Evolutionary conservation across 1,284 basidiomycete genomes (phyloP).

Genomic region (Ganoderma multipileum): DNA sequence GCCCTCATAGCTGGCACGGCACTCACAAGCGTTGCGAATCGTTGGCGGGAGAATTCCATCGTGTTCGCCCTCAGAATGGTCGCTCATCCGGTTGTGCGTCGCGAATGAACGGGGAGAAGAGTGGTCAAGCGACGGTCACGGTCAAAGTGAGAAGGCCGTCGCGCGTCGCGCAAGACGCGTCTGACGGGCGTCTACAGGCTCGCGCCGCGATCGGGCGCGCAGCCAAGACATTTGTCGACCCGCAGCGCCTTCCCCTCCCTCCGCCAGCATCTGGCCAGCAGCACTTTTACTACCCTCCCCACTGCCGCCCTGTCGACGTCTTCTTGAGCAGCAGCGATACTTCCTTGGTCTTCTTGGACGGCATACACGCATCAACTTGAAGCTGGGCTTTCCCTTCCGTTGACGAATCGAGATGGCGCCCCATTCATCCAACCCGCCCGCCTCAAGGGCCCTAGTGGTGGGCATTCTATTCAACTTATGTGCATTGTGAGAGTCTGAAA

Average conservation of each 20-base stretch:
- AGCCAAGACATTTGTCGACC: conserved; percentile 14
- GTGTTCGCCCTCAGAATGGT: conserved; percentile 20
- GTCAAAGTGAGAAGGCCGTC: conserved; percentile 1
- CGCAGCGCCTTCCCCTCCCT: neutral
- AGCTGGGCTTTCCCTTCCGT: neutral
- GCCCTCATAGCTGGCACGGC: neutral
- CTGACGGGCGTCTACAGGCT: neutral
- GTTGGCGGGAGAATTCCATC: conserved; percentile 27
- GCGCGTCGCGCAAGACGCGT: conserved; percentile 16
- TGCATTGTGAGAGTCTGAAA: neutral
- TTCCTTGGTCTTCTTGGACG: neutral
- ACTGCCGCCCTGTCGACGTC: neutral
- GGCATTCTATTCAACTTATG: conserved; percentile 9
- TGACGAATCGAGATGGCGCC: conserved; percentile 3
- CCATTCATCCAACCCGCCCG: conserved; percentile 27
- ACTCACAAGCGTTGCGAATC: conserved; percentile 50
- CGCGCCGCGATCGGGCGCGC: conserved; percentile 23
- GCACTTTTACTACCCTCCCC: neutral
- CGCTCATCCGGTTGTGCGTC: conserved; percentile 17
- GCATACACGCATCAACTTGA: neutral
- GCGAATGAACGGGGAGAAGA: neutral
- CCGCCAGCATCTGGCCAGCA: conserved; percentile 10
- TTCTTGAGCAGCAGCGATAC: neutral
- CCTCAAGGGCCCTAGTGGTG: conserved; percentile 34
- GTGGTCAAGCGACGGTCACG: neutral